Evolutionary conservation across 2,329 filamentous ascomycete genomes (phyloP).

Genomic region (Fusarium sp.): DNA sequence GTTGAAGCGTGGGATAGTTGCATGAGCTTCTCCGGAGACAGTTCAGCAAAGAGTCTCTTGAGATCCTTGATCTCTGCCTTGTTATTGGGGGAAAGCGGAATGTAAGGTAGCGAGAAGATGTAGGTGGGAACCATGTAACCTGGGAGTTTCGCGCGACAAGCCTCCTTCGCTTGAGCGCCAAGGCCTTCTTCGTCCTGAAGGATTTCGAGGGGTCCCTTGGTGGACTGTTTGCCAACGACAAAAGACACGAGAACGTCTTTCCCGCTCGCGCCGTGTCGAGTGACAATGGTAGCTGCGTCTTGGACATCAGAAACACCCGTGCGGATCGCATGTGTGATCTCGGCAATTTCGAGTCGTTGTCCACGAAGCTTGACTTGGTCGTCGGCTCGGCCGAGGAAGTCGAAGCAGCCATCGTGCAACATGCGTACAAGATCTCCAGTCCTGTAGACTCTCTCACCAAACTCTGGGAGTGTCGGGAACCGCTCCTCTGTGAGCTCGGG

Average conservation of each 20-base stretch:
- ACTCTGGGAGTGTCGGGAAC: constrained; percentile 73
- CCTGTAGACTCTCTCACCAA: constrained; percentile 77
- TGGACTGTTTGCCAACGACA: constrained; percentile 50
- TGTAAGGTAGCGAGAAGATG: constrained; percentile 74
- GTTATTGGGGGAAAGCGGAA: constrained; percentile 89
- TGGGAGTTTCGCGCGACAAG: constrained; percentile 77
- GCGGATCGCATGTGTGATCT: constrained; percentile 88
- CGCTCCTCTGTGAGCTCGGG: constrained; percentile 79
- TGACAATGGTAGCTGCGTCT: constrained; percentile 81
- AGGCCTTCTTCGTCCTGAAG: constrained; percentile 50
- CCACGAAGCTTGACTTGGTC: constrained; percentile 93
- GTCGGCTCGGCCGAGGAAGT: constrained; percentile 88
- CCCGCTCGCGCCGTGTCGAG: constrained; percentile 74
- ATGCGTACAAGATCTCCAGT: constrained; percentile 90
- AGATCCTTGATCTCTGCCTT: constrained; percentile 83
- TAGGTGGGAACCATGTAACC: constrained; percentile 93
- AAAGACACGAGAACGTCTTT: constrained; percentile 89
- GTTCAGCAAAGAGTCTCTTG: constrained; percentile 70
- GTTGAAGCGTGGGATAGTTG: constrained; percentile 54
- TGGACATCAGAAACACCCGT: constrained; percentile 65
- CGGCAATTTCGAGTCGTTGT: constrained; percentile 87
- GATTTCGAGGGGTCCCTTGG: constrained; percentile 29
- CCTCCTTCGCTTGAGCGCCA: constrained; percentile 61
- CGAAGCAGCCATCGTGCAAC: constrained; percentile 82
- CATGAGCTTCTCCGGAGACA: constrained; percentile 72